Conservation (phyloP, 208 protist genomes). For the Novymonas esmeraldas region DNA sequence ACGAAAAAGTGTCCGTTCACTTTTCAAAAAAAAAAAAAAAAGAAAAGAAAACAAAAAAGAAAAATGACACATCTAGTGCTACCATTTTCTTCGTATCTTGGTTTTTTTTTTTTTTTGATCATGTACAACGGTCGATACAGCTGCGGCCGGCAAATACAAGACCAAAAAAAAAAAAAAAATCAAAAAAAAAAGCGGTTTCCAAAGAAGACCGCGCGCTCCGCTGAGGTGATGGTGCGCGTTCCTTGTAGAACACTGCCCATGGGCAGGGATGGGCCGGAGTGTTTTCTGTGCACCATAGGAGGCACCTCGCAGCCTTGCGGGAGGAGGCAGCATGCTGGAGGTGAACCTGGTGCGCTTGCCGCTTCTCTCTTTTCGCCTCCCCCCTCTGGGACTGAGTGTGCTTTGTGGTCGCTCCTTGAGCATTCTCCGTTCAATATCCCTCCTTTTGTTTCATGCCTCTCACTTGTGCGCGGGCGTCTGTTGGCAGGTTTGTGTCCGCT, state of each 20-base stretch:
- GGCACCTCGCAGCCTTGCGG: no score
- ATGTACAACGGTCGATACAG: slow-evolving; percentile 8
- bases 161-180: background rate
- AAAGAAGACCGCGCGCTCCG: no score
- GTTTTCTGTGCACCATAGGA: no score
- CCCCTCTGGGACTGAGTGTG: no score
- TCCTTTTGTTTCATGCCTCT: background rate
- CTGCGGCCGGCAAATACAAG: background rate
- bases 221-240: no score
- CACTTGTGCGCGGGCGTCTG: slow-evolving; percentile 9
- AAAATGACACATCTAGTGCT: no score
- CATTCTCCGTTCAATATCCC: slow-evolving; percentile 4
- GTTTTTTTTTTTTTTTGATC: slow-evolving; percentile 14
- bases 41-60: slow-evolving; percentile 17
- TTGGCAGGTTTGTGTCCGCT: background rate
- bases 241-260: no score
- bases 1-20: slow-evolving; percentile 8
- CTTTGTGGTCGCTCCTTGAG: no score
- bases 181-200: background rate
- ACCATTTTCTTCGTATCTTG: slow-evolving; percentile 5
- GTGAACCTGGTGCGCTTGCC: no score
- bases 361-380: no score
- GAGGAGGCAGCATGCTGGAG: no score
- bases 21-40: background rate
- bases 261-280: no score